Percentiles rank a stretch among this genome's conserved stretches.
Evolutionary conservation across 1,139 yeast genomes (phyloP).

Genomic region (Nadsonia commutata): DNA sequence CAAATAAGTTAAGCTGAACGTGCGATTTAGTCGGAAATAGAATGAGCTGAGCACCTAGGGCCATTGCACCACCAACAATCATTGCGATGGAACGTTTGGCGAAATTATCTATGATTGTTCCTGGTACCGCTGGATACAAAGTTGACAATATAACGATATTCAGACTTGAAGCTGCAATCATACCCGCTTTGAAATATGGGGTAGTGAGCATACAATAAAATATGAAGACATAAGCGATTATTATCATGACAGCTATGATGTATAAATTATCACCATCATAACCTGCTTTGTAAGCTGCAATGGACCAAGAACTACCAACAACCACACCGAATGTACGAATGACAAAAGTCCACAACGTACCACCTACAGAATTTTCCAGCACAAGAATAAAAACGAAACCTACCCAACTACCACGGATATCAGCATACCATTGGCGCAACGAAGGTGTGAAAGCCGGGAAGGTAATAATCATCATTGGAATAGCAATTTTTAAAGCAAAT

Average conservation of each 20-base stretch:
- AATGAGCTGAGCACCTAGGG: slow-evolving; percentile 29
- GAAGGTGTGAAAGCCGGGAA: slow-evolving; percentile 36
- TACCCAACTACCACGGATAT: slow-evolving; percentile 35
- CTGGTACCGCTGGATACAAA: slow-evolving; percentile 26
- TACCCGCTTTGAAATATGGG: slow-evolving; percentile 36
- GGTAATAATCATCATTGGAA: slow-evolving; percentile 31
- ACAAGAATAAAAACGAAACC: slow-evolving; percentile 38
- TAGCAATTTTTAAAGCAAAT: slow-evolving; percentile 32
- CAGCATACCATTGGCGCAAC: slow-evolving; percentile 31
- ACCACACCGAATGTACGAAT: slow-evolving; percentile 33
- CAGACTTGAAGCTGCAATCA: slow-evolving; percentile 32
- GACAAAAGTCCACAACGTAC: slow-evolving; percentile 33
- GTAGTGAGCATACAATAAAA: slow-evolving; percentile 30
- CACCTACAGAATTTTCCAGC: slow-evolving; percentile 36
- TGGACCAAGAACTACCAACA: slow-evolving; percentile 36
- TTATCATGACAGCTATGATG: slow-evolving; percentile 29
- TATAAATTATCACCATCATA: slow-evolving; percentile 27
- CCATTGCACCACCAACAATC: slow-evolving; percentile 35
- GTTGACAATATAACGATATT: slow-evolving; percentile 32
- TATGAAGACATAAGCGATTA: slow-evolving; percentile 31
- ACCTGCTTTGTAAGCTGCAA: slow-evolving; percentile 30
- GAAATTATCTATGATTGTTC: slow-evolving; percentile 30
- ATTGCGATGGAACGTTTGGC: slow-evolving; percentile 36
- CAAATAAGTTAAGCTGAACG: slow-evolving; percentile 28
- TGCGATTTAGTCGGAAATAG: slow-evolving; percentile 36